Conservation (phyloP, 2,329 filamentous ascomycete genomes). For the Drechslerella coelobrocha region DNA sequence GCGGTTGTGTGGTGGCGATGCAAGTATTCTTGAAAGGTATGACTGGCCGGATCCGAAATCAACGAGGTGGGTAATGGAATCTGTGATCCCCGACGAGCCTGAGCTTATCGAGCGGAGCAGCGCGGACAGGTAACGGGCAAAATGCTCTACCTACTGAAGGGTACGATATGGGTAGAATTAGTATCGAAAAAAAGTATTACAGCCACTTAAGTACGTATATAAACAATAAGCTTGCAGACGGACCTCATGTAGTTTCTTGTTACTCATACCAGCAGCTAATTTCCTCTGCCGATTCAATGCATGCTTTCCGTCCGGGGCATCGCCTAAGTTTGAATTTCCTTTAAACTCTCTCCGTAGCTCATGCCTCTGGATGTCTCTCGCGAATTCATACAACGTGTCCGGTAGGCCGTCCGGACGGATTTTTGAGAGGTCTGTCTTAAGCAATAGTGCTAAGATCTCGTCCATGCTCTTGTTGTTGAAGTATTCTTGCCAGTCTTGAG, state of each 20-base stretch:
- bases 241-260: conserved; percentile 95
- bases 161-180: conserved; percentile 4
- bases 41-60: conserved; percentile 98
- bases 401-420: conserved; percentile 69
- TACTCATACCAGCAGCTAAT: conserved; percentile 89
- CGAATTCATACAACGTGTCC: conserved; percentile 37
- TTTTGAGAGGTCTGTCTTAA: conserved; percentile 62
- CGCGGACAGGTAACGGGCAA: conserved; percentile 71
- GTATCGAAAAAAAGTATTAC: background rate
- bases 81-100: conserved; percentile 60
- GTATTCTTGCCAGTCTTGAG: conserved; percentile 80
- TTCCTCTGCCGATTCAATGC: conserved; percentile 72
- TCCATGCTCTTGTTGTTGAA: conserved; percentile 74
- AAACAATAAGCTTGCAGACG: conserved; percentile 53
- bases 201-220: background rate
- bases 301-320: conserved; percentile 30
- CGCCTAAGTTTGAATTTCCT: conserved; percentile 9
- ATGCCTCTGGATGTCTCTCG: conserved; percentile 52
- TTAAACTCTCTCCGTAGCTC: conserved; percentile 51
- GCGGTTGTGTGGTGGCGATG: conserved; percentile 73
- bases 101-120: conserved; percentile 25
- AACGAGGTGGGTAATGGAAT: conserved; percentile 78
- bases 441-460: conserved; percentile 78
- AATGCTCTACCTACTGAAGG: conserved; percentile 64
- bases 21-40: conserved; percentile 87